Percentiles rank a stretch among this genome's conserved stretches.
Conservation (phyloP, 192 early-diverging fungal genomes). For the Backusella psychrophila region DNA sequence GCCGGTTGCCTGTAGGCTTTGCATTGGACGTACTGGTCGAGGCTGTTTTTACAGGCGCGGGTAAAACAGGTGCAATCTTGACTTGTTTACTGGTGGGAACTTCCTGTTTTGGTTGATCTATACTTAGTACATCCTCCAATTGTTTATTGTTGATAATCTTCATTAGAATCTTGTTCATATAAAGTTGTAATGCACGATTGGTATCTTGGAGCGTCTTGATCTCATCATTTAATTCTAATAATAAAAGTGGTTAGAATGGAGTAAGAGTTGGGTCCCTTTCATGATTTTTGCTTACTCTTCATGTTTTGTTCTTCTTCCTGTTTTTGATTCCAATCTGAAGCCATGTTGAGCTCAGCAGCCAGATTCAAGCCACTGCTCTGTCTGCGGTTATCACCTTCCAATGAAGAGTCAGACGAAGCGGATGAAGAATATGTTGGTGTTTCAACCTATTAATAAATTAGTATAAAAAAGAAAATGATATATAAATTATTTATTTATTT, state of each 20-base stretch:
- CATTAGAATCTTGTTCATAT: conserved; percentile 75
- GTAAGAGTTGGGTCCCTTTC: not conserved
- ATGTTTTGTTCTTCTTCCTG: conserved; percentile 13
- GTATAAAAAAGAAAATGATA: not conserved
- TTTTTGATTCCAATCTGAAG: conserved; percentile 7
- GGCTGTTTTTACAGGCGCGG: conserved; percentile 6
- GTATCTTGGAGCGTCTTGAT: conserved; percentile 59
- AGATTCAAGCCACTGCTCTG: conserved; percentile 30
- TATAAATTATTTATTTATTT: not conserved
- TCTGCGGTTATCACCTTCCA: not conserved
- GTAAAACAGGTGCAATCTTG: not conserved
- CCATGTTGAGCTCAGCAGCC: conserved; percentile 31
- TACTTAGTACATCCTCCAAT: conserved; percentile 44
- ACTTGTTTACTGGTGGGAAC: not conserved
- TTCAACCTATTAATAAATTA: not conserved
- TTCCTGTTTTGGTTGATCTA: conserved; percentile 36
- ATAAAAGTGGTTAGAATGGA: not conserved
- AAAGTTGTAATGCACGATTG: conserved; percentile 66
- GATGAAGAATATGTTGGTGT: not conserved
- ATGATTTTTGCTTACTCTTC: conserved; percentile 15
- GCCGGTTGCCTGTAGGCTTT: not conserved
- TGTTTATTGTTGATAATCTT: conserved; percentile 66
- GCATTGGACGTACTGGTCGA: not conserved
- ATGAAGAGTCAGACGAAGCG: not conserved
- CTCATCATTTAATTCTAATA: conserved; percentile 53